A percentile compares a stretch with the other conserved stretches of the same genome.
These are phyloP conservation scores for Cymodocea nodosa DNA, from an alignment of 116 monocot species.

Conservation along the genomic window DNA sequence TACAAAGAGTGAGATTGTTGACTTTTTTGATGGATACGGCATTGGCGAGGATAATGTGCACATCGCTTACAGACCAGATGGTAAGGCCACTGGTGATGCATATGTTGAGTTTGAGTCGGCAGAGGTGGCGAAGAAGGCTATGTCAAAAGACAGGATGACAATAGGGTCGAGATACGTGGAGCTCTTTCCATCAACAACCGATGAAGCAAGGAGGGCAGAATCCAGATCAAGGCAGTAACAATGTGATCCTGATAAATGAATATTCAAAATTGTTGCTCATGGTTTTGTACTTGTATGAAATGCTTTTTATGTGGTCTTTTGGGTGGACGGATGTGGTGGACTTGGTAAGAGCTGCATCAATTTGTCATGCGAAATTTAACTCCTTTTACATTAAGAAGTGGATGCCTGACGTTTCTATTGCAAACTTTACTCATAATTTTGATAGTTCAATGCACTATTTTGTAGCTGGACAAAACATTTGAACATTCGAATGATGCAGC, in stretches of 20 bases:
- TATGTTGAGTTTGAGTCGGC: constrained; percentile 48
- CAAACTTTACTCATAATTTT: no score
- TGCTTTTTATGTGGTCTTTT: no score
- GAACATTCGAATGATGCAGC: no score
- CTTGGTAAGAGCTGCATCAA: no score
- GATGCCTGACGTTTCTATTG: no score
- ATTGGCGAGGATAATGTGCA: constrained; percentile 51
- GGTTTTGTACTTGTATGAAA: no score
- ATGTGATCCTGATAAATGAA: neutral
- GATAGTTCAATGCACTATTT: no score
- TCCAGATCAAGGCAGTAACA: constrained; percentile 51
- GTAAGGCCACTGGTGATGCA: constrained; percentile 82
- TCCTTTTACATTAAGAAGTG: no score
- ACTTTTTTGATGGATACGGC: constrained; percentile 60
- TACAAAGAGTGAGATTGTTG: constrained; percentile 44
- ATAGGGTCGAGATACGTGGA: constrained; percentile 92
- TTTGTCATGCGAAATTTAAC: no score
- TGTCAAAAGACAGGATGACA: constrained; percentile 80
- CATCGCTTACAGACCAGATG: constrained; percentile 47
- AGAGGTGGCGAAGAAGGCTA: constrained; percentile 63
- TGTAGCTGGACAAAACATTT: no score
- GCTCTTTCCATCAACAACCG: constrained; percentile 63
- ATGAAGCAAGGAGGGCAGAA: constrained; percentile 58
- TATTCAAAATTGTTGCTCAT: no score
- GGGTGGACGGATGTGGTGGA: no score